Evolutionary conservation across 805 yeast genomes (phyloP), one percentile per base, ranked within the genome.

Genomic region (Saturnispora hagleri): DNA sequence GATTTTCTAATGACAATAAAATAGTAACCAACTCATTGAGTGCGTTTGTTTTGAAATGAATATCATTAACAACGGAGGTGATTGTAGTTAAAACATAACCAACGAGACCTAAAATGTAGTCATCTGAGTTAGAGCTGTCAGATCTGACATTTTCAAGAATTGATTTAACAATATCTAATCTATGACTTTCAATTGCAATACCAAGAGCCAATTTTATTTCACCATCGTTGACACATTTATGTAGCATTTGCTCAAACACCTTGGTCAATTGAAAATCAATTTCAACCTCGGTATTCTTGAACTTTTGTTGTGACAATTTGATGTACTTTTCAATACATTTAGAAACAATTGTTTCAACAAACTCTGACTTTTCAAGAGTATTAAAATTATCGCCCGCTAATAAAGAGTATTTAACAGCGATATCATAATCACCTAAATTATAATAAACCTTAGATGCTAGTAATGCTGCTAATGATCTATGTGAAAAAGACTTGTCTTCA

Each of bases 341-440:
- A 26, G 96, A 86, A 27, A 93, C 93, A 60, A 93, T 86, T 3
- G 98, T 91, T 70, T 93, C 96, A 54, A 85, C 86, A 69, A 79
- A 93, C 69, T 91, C 95, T n/a, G 88, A 77, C 54, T 77, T 73
- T 60, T 85, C 89, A 53, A 80, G 73, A 48, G 89, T 72, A 67
- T 90, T 77, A 65, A 93, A 89, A 62, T 79, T 81, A 27, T 80
- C 75, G 31, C 87, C 97, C 20, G 98, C 91, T 33, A 81, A 83
- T 43, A 93, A 76, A 2, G 97, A 91, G 66, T 82, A 93, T 65
- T 81, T 85, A 56, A 93, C 96, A 9, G 97, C 86, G 3, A 90
- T 76, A 57, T 87, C 95, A 62, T 86, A 89, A 65, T 93, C 98
- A 46, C 98, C 98, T 62, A 93, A 75, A 67, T 93, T 89, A 69